A percentile compares a stretch with the other conserved stretches of the same genome.
Evolutionary conservation across 768 basidiomycete genomes (phyloP).

Genomic region (Neoboletus magnificus): DNA sequence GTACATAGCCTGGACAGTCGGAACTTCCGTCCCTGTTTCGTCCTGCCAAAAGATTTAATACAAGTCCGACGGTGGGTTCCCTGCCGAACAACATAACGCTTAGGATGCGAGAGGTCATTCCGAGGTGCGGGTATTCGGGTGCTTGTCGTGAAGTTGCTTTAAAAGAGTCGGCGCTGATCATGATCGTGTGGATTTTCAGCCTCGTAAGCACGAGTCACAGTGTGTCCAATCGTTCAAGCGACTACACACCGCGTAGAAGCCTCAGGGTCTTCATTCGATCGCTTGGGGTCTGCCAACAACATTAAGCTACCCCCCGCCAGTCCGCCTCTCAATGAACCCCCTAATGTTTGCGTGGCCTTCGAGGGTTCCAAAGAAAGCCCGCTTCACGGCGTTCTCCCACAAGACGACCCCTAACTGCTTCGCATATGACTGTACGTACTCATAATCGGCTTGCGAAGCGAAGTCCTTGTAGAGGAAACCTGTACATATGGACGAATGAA

Average conservation of each 20-base stretch:
- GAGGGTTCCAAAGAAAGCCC: slow-evolving; percentile 79
- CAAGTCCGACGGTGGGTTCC: background rate
- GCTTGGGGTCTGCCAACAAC: background rate
- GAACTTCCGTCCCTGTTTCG: background rate
- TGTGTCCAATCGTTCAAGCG: background rate
- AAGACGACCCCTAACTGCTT: slow-evolving; percentile 76
- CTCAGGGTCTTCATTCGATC: slow-evolving; percentile 1
- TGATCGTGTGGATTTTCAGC: slow-evolving; percentile 3
- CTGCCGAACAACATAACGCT: slow-evolving; percentile 10
- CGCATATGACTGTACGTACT: slow-evolving; percentile 83
- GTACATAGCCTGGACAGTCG: background rate
- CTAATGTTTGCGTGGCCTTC: slow-evolving; percentile 78
- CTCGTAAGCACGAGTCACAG: background rate
- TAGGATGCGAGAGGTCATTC: slow-evolving; percentile 8
- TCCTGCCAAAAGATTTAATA: background rate
- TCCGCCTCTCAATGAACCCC: slow-evolving; percentile 75
- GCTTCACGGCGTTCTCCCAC: slow-evolving; percentile 72
- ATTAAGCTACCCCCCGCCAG: slow-evolving; percentile 33
- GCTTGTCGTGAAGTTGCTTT: background rate
- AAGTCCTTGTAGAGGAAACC: slow-evolving; percentile 90
- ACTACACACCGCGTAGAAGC: slow-evolving; percentile 4
- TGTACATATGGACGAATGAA: slow-evolving; percentile 29
- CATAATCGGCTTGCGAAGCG: slow-evolving; percentile 82
- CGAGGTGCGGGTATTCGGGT: slow-evolving; percentile 9
- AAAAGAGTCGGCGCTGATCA: slow-evolving; percentile 11